These are phyloP conservation scores for Heracleum sosnowskyi DNA, from an alignment of 129 eudicot genomes.

Conservation along the genomic window DNA sequence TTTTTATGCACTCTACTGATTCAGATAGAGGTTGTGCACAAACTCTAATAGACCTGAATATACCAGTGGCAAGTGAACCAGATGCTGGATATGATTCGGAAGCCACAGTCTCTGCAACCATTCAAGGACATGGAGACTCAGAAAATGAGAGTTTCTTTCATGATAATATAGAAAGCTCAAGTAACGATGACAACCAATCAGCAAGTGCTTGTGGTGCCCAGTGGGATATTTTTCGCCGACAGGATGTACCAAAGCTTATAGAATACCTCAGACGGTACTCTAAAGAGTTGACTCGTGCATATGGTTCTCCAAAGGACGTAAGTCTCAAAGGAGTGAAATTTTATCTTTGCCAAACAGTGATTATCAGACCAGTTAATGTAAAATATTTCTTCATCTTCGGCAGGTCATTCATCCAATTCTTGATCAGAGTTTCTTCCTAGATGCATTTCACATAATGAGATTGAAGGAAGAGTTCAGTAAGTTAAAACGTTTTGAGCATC, in stretches of 20 bases:
- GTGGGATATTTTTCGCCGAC: slow-evolving; percentile 86
- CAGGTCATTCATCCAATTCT: slow-evolving; percentile 84
- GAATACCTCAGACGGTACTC: slow-evolving; percentile 68
- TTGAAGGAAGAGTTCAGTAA: slow-evolving; percentile 85
- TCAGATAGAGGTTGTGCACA: slow-evolving; percentile 2
- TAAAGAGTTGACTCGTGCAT: slow-evolving; percentile 41
- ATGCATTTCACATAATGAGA: slow-evolving; percentile 56
- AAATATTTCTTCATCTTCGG: slow-evolving; percentile 11
- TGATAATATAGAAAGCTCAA: slow-evolving; percentile 43
- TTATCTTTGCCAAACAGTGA: neutral
- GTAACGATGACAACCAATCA: slow-evolving; percentile 20
- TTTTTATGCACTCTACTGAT: slow-evolving; percentile 28
- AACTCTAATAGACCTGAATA: slow-evolving; percentile 18
- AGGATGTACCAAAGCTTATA: slow-evolving; percentile 79
- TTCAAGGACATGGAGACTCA: slow-evolving; percentile 40
- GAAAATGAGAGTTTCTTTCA: slow-evolving; percentile 37
- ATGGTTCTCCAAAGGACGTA: slow-evolving; percentile 48
- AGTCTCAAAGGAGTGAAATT: neutral
- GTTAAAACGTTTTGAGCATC: slow-evolving; percentile 10
- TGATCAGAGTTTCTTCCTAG: slow-evolving; percentile 70
- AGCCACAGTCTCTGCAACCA: slow-evolving; percentile 42
- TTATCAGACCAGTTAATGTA: neutral
- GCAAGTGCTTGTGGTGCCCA: slow-evolving; percentile 57
- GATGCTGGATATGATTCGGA: slow-evolving; percentile 38
- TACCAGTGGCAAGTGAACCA: slow-evolving; percentile 17